Conservation (phyloP, 768 basidiomycete genomes). For the Tricholoma flavovirens region DNA sequence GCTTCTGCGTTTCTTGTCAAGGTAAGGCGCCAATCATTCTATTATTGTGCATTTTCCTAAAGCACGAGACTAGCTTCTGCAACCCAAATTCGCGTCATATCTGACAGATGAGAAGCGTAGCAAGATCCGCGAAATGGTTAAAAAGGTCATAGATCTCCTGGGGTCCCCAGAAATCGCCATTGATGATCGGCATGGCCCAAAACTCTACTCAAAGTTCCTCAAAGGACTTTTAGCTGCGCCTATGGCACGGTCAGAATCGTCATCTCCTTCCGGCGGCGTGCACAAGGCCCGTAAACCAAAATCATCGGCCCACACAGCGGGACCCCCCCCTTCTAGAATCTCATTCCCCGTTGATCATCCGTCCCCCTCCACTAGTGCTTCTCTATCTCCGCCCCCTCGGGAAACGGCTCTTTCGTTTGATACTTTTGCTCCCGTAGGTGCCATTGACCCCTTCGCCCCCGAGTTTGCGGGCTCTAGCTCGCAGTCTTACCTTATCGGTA, state of each 20-base stretch:
- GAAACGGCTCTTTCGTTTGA: slow-evolving; percentile 42
- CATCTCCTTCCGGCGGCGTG: slow-evolving; percentile 8
- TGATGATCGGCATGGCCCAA: slow-evolving; percentile 78
- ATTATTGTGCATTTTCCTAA: not conserved
- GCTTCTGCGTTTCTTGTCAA: slow-evolving; percentile 82
- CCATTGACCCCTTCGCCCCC: slow-evolving; percentile 36
- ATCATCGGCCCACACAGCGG: slow-evolving; percentile 10
- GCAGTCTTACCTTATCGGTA: slow-evolving; percentile 12
- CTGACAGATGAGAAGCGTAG: slow-evolving; percentile 52
- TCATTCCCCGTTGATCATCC: slow-evolving; percentile 23
- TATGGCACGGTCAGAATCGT: slow-evolving; percentile 32
- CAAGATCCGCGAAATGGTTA: slow-evolving; percentile 59
- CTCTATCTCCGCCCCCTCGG: slow-evolving; percentile 43
- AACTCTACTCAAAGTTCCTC: slow-evolving; percentile 75
- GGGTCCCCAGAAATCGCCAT: slow-evolving; percentile 66
- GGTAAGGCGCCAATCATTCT: slow-evolving; percentile 29
- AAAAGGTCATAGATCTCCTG: slow-evolving; percentile 61
- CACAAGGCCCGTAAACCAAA: slow-evolving; percentile 12
- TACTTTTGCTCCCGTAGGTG: slow-evolving; percentile 37
- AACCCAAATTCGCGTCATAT: slow-evolving; percentile 64
- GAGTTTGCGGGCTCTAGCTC: slow-evolving; percentile 10
- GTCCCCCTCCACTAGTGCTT: slow-evolving; percentile 36
- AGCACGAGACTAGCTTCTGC: slow-evolving; percentile 55
- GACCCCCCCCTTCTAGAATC: slow-evolving; percentile 17
- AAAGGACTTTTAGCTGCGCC: slow-evolving; percentile 63